A percentile compares a stretch with the other conserved stretches of the same genome.
Conservation (phyloP, 2,329 filamentous ascomycete genomes). For the Mycosphaerella sp. region DNA sequence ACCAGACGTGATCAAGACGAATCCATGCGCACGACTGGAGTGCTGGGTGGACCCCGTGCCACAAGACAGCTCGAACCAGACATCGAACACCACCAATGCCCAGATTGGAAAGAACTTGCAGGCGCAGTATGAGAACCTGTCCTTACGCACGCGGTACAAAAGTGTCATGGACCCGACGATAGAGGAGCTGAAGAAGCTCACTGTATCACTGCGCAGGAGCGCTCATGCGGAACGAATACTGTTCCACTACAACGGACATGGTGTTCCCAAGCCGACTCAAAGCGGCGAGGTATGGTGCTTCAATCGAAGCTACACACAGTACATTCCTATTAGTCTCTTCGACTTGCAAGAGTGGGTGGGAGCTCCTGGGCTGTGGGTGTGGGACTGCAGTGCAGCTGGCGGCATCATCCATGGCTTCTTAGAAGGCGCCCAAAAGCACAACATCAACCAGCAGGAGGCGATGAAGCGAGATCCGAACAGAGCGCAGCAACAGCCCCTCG, state of each 20-base stretch:
- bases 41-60: conserved; percentile 90
- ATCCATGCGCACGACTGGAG: conserved; percentile 85
- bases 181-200: conserved; percentile 96
- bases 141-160: conserved; percentile 93
- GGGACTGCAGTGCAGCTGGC: conserved; percentile 94
- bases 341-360: conserved; percentile 95
- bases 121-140: conserved; percentile 90
- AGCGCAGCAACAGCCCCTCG: conserved; percentile 26
- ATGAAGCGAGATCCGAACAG: conserved; percentile 61
- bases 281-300: conserved; percentile 99
- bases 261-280: conserved; percentile 88
- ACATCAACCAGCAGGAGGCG: conserved; percentile 75
- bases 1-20: conserved; percentile 93
- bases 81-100: conserved; percentile 50
- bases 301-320: conserved; percentile 97
- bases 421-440: conserved; percentile 89
- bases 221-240: conserved; percentile 93
- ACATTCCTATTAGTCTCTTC: conserved; percentile 93
- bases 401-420: conserved; percentile 95
- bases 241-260: conserved; percentile 99
- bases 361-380: conserved; percentile 92
- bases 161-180: conserved; percentile 94
- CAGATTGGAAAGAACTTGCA: conserved; percentile 96
- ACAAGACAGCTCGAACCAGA: conserved; percentile 44
- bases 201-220: conserved; percentile 79